Base-by-base conservation (phyloP, 495 filamentous ascomycete genomes). In the Aspergillus olivimuriae region DNA sequence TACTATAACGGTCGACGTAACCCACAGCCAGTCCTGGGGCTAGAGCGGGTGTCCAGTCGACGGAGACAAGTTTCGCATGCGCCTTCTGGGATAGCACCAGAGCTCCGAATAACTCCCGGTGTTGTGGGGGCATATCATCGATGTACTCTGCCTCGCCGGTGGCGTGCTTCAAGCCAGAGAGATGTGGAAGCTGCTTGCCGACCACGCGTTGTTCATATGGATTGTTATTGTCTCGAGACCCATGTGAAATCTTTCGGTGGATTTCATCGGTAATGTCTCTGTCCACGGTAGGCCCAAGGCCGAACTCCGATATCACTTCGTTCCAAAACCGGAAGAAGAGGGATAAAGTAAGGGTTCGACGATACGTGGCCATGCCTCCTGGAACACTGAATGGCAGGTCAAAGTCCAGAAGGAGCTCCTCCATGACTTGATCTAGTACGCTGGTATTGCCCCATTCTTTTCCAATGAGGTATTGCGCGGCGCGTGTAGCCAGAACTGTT, bases 71-170 rank as follows among this genome's bases (percentile, higher is more conserved):
- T 63, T 86, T 94, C 15, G 92, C 92, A 49, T 91, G 88, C 0
- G 92, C 84, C 54, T 86, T 89, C 1, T 84, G 84, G 0, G 87
- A 94, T 12, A 98, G 70, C 0, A 98, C 87, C 37, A 95, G 59
- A 46, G 81, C 87, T 6, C 84, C 92, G 47, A 86, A 88, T 2
- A 98, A 73, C 69, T 96, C 89, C 47, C 91, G 89, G 60, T 80
- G 82, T 36, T 89, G 76, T 6, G 81, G 72, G 4, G 90, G 89
- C 39, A 95, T 95, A 53, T 98, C 92, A 54, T 98, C 92, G 2
- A 87, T 90, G 57, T 98, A 98, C 47, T 94, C 87, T 4, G 92
- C 92, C 64, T 95, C 84, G 34, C 92, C 92, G 7, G 88, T 94
- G 15, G 81, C 80, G 58, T 98, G 92, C 64, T 95, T 95, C 56